These are phyloP conservation scores for Pythium brachiatum DNA, from an alignment of 352 stramenopile genomes.

Conservation along the genomic window DNA sequence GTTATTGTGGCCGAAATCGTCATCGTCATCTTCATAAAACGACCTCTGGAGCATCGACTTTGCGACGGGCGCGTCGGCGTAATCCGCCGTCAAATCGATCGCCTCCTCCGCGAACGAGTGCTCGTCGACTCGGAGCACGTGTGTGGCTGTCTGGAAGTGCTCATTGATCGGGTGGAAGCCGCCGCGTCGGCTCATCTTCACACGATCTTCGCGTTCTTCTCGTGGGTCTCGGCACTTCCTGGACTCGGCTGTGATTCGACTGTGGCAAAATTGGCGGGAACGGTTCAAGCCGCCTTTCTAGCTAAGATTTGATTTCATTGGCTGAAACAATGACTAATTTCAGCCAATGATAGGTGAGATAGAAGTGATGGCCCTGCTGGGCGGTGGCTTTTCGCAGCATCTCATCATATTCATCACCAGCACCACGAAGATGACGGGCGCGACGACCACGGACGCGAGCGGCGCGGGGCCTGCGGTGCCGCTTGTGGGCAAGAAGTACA, in stretches of 20 bases:
- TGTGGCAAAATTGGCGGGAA: constrained; percentile 5
- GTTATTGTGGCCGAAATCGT: constrained; percentile 8
- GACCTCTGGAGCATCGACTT: constrained; percentile 5
- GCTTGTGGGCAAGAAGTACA: constrained; percentile 84
- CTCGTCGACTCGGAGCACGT: constrained; percentile 11
- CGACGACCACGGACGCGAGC: constrained; percentile 1
- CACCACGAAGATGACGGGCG: constrained; percentile 1
- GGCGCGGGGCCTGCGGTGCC: constrained; percentile 34
- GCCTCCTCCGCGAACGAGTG: constrained; percentile 9
- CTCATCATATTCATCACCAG: neutral
- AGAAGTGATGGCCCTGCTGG: constrained; percentile 22
- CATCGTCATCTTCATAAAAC: constrained; percentile 59
- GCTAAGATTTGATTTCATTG: neutral
- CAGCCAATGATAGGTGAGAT: neutral
- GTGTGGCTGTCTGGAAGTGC: constrained; percentile 48
- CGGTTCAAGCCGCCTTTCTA: neutral
- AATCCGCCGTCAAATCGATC: constrained; percentile 54
- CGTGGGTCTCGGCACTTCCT: neutral
- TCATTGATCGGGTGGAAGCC: constrained; percentile 50
- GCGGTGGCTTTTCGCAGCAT: constrained; percentile 14
- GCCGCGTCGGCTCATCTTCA: constrained; percentile 14
- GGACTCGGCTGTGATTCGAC: neutral
- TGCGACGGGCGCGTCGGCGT: constrained; percentile 12
- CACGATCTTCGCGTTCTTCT: neutral
- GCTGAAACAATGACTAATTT: neutral